A percentile compares a stretch with the other conserved stretches of the same genome.
phyloP scores from a whole-genome alignment of 768 basidiomycete species.

The Lyophyllum atratum region DNA sequence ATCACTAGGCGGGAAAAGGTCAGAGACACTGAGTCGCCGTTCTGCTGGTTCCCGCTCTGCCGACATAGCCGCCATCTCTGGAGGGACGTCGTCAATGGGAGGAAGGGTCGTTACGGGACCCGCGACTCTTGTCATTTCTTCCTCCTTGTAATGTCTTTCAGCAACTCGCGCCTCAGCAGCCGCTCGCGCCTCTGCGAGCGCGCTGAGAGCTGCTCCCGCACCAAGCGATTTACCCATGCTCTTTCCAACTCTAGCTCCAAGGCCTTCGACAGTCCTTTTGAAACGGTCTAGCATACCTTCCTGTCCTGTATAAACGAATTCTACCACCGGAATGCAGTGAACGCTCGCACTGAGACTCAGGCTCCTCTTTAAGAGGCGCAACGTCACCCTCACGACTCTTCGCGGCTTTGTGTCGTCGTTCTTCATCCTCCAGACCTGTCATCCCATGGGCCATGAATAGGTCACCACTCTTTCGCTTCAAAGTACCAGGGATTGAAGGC shows the following conservation, averaged over 20 bases:
- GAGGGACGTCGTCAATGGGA: slow-evolving; percentile 7
- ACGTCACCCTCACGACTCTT: slow-evolving; percentile 44
- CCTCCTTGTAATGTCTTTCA: slow-evolving; percentile 57
- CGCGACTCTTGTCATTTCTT: slow-evolving; percentile 30
- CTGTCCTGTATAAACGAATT: slow-evolving; percentile 19
- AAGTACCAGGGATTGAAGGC: slow-evolving; percentile 20
- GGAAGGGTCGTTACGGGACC: slow-evolving; percentile 11
- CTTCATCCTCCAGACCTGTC: slow-evolving; percentile 36
- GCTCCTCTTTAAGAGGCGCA: slow-evolving; percentile 23
- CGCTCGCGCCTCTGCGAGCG: slow-evolving; percentile 68
- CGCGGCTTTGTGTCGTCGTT: slow-evolving; percentile 47
- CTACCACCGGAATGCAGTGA: neutral
- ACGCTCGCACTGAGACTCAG: neutral
- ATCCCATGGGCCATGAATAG: slow-evolving; percentile 24
- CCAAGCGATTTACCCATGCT: slow-evolving; percentile 65
- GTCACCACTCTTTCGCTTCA: slow-evolving; percentile 72
- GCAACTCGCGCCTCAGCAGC: slow-evolving; percentile 72
- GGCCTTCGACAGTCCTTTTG: slow-evolving; percentile 71
- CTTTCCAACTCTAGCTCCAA: slow-evolving; percentile 60
- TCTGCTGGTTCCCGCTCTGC: slow-evolving; percentile 10
- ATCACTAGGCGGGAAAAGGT: slow-evolving; percentile 47
- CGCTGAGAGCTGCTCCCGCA: slow-evolving; percentile 50
- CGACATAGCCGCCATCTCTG: neutral
- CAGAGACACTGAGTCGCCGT: slow-evolving; percentile 58
- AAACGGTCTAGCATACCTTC: slow-evolving; percentile 64